Conservation (phyloP, 176 grass and related monocot genomes). For the Musa acuminata region DNA sequence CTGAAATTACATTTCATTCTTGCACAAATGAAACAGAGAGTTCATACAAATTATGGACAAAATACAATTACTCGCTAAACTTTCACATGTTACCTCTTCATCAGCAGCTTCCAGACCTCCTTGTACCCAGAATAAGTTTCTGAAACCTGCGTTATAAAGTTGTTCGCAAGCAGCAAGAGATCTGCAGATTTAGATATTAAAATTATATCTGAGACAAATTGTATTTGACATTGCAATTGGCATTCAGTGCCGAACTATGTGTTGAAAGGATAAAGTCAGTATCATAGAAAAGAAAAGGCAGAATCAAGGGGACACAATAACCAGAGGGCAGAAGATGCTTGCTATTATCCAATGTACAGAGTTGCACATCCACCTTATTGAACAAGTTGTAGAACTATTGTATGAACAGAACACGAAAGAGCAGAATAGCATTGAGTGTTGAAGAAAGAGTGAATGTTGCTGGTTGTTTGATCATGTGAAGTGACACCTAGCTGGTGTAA, state of each 20-base stretch:
- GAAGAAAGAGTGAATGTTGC: not conserved
- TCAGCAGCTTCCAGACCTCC: constrained; percentile 89
- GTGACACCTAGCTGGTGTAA: not conserved
- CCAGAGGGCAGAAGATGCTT: not conserved
- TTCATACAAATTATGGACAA: not conserved
- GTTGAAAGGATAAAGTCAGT: not conserved
- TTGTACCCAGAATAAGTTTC: constrained; percentile 96
- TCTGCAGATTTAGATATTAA: constrained; percentile 30
- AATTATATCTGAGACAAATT: not conserved
- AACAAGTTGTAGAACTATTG: not conserved
- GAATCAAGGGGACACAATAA: not conserved
- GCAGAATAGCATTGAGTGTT: not conserved
- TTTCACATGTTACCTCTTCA: constrained; percentile 57
- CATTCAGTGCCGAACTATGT: not conserved
- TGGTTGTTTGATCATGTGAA: not conserved
- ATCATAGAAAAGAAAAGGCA: not conserved
- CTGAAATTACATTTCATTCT: not conserved
- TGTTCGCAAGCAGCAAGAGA: constrained; percentile 86
- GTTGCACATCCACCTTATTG: not conserved
- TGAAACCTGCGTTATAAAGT: constrained; percentile 72
- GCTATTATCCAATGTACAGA: not conserved
- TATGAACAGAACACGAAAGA: not conserved
- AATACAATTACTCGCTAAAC: not conserved
- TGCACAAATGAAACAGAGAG: not conserved
- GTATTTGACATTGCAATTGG: not conserved